Conservation (phyloP, 495 filamentous ascomycete species). For the Trichoderma parareesei region DNA sequence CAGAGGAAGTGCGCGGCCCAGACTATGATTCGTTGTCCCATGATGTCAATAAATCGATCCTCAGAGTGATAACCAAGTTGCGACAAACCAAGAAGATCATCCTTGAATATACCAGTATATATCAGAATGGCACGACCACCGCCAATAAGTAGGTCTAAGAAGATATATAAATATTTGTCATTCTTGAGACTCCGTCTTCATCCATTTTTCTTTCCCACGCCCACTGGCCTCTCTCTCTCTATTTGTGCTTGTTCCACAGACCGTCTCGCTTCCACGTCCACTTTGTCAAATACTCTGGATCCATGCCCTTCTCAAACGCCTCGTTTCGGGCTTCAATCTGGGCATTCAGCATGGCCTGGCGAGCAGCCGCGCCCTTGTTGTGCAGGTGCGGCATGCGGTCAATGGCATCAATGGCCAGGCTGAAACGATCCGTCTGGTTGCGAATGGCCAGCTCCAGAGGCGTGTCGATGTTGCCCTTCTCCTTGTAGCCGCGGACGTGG, state of each 20-base stretch:
- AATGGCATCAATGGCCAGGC: constrained; percentile 64
- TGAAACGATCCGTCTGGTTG: constrained; percentile 63
- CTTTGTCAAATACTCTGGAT: constrained; percentile 53
- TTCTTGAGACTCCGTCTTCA: background rate
- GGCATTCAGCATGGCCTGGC: constrained; percentile 52
- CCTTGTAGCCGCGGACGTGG: constrained; percentile 64
- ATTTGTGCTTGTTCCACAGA: constrained; percentile 14
- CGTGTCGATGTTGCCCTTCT: constrained; percentile 74
- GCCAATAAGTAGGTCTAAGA: background rate
- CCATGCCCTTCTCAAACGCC: constrained; percentile 57
- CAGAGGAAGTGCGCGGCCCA: too few species aligned
- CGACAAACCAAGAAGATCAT: too few species aligned
- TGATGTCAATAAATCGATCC: too few species aligned
- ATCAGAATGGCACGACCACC: constrained; percentile 9
- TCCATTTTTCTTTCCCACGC: background rate
- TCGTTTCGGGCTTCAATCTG: constrained; percentile 49
- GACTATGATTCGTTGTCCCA: too few species aligned
- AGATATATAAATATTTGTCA: background rate
- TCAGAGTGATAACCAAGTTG: too few species aligned
- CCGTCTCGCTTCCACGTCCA: constrained; percentile 53
- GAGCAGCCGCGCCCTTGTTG: constrained; percentile 46
- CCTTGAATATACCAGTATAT: too few species aligned
- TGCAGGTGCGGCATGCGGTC: constrained; percentile 49
- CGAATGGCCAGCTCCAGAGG: constrained; percentile 64
- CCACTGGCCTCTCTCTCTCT: background rate